These are phyloP conservation scores for Abrus precatorius DNA, from an alignment of 306 rosid species.

Conservation along the genomic window DNA sequence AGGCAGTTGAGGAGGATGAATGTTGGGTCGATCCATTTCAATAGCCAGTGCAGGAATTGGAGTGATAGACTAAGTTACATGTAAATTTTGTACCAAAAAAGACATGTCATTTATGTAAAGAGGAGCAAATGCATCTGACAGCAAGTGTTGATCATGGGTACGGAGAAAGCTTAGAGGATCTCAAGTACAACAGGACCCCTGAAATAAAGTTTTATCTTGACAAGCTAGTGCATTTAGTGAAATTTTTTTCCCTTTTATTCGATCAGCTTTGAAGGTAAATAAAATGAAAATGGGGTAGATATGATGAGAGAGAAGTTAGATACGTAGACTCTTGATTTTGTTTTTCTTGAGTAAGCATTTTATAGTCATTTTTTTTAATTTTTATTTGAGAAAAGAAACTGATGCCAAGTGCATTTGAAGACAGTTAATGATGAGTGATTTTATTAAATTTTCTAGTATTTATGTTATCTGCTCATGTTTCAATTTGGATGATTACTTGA, in stretches of 20 bases:
- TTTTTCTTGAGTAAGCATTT: slow-evolving; percentile 21
- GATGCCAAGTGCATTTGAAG: slow-evolving; percentile 22
- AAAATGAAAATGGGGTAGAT: neutral
- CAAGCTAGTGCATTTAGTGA: slow-evolving; percentile 11
- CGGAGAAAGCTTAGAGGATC: slow-evolving; percentile 25
- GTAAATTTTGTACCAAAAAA: slow-evolving; percentile 31
- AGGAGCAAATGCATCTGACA: slow-evolving; percentile 13
- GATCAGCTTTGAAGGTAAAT: slow-evolving; percentile 10
- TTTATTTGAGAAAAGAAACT: slow-evolving; percentile 21
- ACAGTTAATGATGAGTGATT: neutral
- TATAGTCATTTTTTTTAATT: neutral
- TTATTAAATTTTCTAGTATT: neutral
- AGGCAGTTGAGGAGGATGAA: slow-evolving; percentile 54
- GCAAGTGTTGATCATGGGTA: neutral
- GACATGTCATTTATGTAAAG: slow-evolving; percentile 34
- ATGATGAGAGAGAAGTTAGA: slow-evolving; percentile 29
- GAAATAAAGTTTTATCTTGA: neutral
- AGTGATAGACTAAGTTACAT: neutral
- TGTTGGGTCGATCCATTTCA: slow-evolving; percentile 63
- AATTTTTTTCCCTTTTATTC: neutral
- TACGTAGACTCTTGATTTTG: neutral
- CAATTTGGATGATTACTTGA: neutral
- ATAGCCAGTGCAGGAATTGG: slow-evolving; percentile 22
- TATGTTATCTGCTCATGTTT: neutral
- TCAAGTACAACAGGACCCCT: slow-evolving; percentile 1